Conservation (phyloP, 163 green algal species). For the Botryococcus braunii region DNA sequence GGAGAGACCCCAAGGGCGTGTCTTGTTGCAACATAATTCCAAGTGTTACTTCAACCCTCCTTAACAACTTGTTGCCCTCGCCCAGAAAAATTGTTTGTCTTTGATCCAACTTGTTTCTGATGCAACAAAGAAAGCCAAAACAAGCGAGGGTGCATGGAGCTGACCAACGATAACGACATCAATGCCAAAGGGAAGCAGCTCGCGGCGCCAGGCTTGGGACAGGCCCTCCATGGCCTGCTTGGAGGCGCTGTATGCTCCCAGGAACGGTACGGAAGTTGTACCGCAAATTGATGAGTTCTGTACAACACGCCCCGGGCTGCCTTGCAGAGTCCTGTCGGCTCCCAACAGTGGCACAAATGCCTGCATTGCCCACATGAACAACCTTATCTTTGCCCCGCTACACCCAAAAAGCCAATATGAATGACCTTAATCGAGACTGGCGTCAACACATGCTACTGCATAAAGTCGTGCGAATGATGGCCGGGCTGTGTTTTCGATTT, state of each 20-base stretch:
- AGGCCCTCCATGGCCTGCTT: slow-evolving; percentile 8
- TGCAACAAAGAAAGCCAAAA: too few relatives aligned
- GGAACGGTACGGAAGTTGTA: neutral
- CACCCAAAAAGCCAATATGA: neutral
- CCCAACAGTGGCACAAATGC: slow-evolving; percentile 16
- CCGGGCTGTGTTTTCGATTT: too few relatives aligned
- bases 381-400: neutral
- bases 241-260: slow-evolving; percentile 5
- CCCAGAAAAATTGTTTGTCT: too few relatives aligned
- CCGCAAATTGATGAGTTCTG: slow-evolving; percentile 8
- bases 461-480: too few relatives aligned
- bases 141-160: too few relatives aligned
- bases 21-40: too few relatives aligned
- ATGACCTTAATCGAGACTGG: neutral
- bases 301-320: neutral
- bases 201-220: slow-evolving; percentile 4
- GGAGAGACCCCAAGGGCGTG: too few relatives aligned
- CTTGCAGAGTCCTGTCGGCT: neutral
- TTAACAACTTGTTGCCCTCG: too few relatives aligned
- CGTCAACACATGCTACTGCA: too few relatives aligned
- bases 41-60: too few relatives aligned
- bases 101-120: too few relatives aligned
- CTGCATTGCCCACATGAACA: neutral
- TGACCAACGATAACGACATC: slow-evolving; percentile 12
- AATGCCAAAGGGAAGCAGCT: slow-evolving; percentile 11